phyloP scores from a whole-genome alignment of 305 asterid genomes.

The Plantago rigida region DNA sequence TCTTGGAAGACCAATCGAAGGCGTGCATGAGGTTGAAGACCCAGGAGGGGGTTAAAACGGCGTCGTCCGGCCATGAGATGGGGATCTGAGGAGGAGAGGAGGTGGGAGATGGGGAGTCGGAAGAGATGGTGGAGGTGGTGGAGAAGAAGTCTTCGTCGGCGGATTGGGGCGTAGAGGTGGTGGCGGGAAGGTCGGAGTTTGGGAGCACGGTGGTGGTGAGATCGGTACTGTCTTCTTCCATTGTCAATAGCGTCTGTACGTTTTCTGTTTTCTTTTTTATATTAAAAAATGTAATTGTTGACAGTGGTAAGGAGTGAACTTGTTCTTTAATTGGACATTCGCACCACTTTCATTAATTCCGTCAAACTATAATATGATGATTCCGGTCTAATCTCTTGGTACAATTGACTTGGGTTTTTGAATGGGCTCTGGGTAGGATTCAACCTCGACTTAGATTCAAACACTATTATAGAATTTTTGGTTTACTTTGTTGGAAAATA shows the following conservation, averaged over 20 bases:
- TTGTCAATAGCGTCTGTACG: neutral
- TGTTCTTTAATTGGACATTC: no score
- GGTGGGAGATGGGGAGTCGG: neutral
- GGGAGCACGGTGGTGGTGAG: neutral
- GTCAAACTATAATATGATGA: no score
- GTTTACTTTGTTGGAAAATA: no score
- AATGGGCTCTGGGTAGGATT: no score
- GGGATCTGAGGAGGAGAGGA: constrained; percentile 54
- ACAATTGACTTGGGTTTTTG: no score
- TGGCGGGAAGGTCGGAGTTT: constrained; percentile 6
- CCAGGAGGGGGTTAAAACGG: constrained; percentile 44
- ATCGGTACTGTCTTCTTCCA: neutral
- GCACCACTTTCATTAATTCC: no score
- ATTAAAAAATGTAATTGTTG: no score
- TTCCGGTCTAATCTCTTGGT: no score
- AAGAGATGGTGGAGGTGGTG: neutral
- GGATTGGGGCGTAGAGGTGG: neutral
- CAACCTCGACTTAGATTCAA: no score
- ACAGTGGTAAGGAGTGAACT: no score
- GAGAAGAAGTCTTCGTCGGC: no score
- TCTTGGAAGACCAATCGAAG: constrained; percentile 70
- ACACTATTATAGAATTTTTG: no score
- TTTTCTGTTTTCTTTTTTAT: neutral
- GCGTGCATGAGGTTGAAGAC: constrained; percentile 56
- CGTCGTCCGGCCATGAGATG: constrained; percentile 64